Base-by-base conservation (phyloP, 148 eudicot species). In the Persicaria tinctoria region DNA sequence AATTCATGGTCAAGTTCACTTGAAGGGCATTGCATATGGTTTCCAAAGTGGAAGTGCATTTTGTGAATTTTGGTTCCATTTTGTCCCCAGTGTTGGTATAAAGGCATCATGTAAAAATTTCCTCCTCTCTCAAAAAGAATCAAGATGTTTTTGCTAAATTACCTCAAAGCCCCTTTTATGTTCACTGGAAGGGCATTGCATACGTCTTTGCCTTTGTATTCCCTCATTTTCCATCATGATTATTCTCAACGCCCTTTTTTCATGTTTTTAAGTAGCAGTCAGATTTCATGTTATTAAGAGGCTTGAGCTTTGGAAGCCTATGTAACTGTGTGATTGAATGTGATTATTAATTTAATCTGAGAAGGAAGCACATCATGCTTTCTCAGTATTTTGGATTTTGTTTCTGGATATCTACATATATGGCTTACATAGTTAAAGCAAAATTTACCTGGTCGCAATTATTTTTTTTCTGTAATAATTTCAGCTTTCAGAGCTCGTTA, bases 401-500 rank as follows among this genome's bases (percentile, higher is more conserved):
- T 8, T 1, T 60, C 14, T 60, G 6, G 64, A 57, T 23, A 60
- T 27, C 38, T 60, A 23, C 68, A 20, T 32, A 27, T 66, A 8
- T 41, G 70, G 48, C 47, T 1, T 64, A 66, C 6, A 14, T 41
- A 13, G 5, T 4, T 66, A 8, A 14, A 66, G 45, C 4, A 7
- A 66, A 41, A 41, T 66, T 41, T 66, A 41, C 48, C 70, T 66
- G 48, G 5, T 71, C n/a, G 72, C 47, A 1, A 71, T 46, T 44
- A 4, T 64, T 46, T 59, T 41, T 54, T 51, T 50, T 59, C 68
- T 70, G 62, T 50, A 20, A 46, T 46, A 45, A n/a, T 27, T 73
- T 66, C 84, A 89, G 93, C 76, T 89, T 72, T 78, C 87, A 20
- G 93, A 89, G 80, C 75, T 89, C 73, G 86, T 85, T 60, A 85